A percentile compares a stretch with the other conserved stretches of the same genome.
phyloP scores from a whole-genome alignment of 768 basidiomycete genomes.

The Erythrobasidium yunnanense region DNA sequence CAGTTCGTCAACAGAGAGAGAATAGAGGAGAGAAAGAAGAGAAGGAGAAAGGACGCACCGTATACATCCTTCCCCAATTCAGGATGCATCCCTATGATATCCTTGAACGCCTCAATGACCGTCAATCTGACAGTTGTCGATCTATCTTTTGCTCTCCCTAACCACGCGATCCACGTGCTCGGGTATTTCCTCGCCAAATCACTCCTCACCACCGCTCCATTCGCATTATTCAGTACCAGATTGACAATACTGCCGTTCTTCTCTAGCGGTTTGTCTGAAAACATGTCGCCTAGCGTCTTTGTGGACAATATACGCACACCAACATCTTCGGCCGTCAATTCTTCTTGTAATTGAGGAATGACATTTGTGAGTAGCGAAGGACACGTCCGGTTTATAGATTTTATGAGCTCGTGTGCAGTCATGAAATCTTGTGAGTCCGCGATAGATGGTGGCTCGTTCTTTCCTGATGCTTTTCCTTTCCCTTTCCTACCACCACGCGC shows the following conservation, averaged over 20 bases:
- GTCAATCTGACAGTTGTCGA: slow-evolving; percentile 58
- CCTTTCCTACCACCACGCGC: neutral
- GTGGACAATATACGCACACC: slow-evolving; percentile 68
- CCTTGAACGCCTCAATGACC: slow-evolving; percentile 61
- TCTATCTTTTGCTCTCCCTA: slow-evolving; percentile 67
- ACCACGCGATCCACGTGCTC: slow-evolving; percentile 73
- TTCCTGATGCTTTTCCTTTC: slow-evolving; percentile 12
- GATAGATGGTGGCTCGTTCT: slow-evolving; percentile 27
- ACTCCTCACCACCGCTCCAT: slow-evolving; percentile 6
- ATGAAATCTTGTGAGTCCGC: slow-evolving; percentile 48
- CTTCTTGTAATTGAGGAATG: slow-evolving; percentile 83
- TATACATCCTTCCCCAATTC: slow-evolving; percentile 63
- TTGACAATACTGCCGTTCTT: slow-evolving; percentile 26
- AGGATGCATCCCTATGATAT: slow-evolving; percentile 54
- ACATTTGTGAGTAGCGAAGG: slow-evolving; percentile 76
- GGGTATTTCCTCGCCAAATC: slow-evolving; percentile 74
- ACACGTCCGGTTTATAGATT: slow-evolving; percentile 65
- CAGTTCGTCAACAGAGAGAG: neutral
- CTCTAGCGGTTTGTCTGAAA: slow-evolving; percentile 49
- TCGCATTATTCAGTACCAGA: slow-evolving; percentile 29
- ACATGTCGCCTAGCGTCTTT: slow-evolving; percentile 79
- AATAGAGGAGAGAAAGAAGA: neutral
- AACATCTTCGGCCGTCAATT: slow-evolving; percentile 62
- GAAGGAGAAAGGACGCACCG: slow-evolving; percentile 46
- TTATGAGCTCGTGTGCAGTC: slow-evolving; percentile 72